Evolutionary conservation across 2,329 filamentous ascomycete genomes (phyloP), one percentile per base, ranked within the genome.

Genomic region (Pseudonectria buxi): DNA sequence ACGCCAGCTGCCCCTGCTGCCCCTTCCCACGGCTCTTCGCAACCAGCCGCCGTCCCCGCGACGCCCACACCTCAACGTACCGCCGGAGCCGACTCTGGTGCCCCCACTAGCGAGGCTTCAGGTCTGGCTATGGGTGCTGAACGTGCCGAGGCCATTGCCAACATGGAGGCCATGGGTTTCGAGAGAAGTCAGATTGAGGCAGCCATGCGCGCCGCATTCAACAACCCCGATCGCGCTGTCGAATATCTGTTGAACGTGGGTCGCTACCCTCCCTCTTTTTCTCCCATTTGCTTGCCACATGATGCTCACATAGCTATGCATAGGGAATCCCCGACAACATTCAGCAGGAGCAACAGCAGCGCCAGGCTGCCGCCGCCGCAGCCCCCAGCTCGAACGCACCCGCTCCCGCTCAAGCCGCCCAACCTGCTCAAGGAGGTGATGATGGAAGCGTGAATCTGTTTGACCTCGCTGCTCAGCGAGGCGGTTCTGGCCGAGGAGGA

Each of bases 111-210:
- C 24, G 54, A 65, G 64, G 77, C 85, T 15, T 90, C 84, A 22
- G 80, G 86, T n/a, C 74, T 96, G 57, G 80, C 88, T 14, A 82
- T 95, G 68, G 92, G 92, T 35, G 72, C 81, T 43, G 83, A 90
- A 61, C 81, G 88, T 49, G 78, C 85, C 44, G 79, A 81, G 49
- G 88, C 87, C 26, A 83, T 96, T 54, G 75, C 83, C 32, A 87
- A 89, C 58, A 95, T 98, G 88, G 89, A 95, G 66, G 83, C 83
- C 47, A 98, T 98, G 92, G 92, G 92, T 7, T 98, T 98, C 51
- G 78, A 86, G 55, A 77, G 89, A 55, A 70, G 78, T 34, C 84
- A 94, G 57, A 95, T 95, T 49, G 88, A 95, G 51, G 78, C 83
- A 31, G 92, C 92, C 33, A 92, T 98, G 83, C 85, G 90, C 55